phyloP scores from a whole-genome alignment of 495 filamentous ascomycete species.

The Neurospora hispaniola region DNA sequence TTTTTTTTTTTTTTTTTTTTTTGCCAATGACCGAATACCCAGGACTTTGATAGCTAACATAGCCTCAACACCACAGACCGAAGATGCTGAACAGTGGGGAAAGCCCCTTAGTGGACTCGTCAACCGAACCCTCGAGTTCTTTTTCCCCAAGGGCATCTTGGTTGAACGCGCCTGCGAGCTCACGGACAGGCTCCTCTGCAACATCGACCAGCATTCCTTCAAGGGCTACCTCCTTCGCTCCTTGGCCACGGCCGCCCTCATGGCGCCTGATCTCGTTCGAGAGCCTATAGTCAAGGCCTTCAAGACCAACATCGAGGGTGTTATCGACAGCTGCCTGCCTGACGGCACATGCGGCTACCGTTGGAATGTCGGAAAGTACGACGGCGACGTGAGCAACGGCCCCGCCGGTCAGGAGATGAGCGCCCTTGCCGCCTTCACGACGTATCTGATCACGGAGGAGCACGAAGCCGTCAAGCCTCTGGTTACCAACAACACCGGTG shows the following conservation, averaged over 20 bases:
- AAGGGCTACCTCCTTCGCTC: constrained; percentile 82
- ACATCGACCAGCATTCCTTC: constrained; percentile 71
- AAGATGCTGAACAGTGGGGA: constrained; percentile 41
- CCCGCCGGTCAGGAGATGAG: constrained; percentile 58
- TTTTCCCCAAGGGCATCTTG: constrained; percentile 44
- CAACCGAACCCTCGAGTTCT: constrained; percentile 38
- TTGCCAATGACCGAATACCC: background rate
- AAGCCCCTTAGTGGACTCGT: constrained; percentile 42
- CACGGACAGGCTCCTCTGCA: constrained; percentile 37
- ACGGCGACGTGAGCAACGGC: constrained; percentile 37
- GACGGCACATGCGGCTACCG: constrained; percentile 56
- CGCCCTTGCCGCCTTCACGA: constrained; percentile 52
- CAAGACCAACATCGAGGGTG: constrained; percentile 51
- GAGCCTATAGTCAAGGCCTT: constrained; percentile 52
- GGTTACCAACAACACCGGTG: constrained; percentile 53
- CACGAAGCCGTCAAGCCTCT: constrained; percentile 29
- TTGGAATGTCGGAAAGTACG: constrained; percentile 41
- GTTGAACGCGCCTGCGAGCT: constrained; percentile 61
- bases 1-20: too few relatives aligned
- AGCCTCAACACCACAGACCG: constrained; percentile 25
- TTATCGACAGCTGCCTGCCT: constrained; percentile 55
- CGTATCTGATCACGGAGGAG: constrained; percentile 29
- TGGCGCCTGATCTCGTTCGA: constrained; percentile 54
- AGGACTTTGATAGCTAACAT: constrained; percentile 1
- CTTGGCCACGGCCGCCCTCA: constrained; percentile 55